phyloP scores from a whole-genome alignment of 306 rosid genomes.

The Castanea crenata region DNA sequence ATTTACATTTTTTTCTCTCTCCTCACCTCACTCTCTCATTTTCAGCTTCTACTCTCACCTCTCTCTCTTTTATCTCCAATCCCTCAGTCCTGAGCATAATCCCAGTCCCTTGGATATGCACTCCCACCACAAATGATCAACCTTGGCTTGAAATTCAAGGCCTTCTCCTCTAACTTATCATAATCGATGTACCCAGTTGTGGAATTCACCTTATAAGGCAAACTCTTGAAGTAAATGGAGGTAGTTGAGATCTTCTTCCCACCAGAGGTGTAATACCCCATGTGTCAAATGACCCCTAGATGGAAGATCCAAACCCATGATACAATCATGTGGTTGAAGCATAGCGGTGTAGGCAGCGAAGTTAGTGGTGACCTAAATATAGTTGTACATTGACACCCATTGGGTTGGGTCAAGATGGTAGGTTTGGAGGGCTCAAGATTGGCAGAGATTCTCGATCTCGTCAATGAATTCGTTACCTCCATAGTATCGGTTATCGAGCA shows the following conservation, averaged over 20 bases:
- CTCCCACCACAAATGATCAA: slow-evolving; percentile 92
- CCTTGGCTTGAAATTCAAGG: slow-evolving; percentile 82
- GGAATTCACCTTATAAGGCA: slow-evolving; percentile 79
- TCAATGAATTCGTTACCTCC: slow-evolving; percentile 94
- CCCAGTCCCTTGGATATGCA: slow-evolving; percentile 95
- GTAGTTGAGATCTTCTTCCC: slow-evolving; percentile 96
- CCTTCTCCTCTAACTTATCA: slow-evolving; percentile 87
- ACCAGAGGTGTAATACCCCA: slow-evolving; percentile 80
- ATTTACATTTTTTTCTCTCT: no score
- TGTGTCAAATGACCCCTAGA: slow-evolving; percentile 90
- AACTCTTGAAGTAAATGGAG: slow-evolving; percentile 89
- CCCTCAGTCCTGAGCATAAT: slow-evolving; percentile 26
- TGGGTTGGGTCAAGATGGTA: slow-evolving; percentile 52
- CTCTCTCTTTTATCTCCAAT: no score
- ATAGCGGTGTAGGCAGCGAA: slow-evolving; percentile 97
- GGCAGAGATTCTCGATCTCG: slow-evolving; percentile 77
- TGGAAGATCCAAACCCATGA: slow-evolving; percentile 92
- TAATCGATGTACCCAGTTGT: slow-evolving; percentile 67
- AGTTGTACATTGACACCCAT: slow-evolving; percentile 94
- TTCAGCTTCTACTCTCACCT: no score
- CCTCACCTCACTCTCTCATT: no score
- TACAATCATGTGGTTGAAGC: slow-evolving; percentile 83
- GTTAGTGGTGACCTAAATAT: slow-evolving; percentile 83
- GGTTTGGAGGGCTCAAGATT: slow-evolving; percentile 72
- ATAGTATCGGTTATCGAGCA: slow-evolving; percentile 89